Percentiles rank a stretch among this genome's conserved stretches.
Conservation (phyloP, 805 yeast genomes). For the Hanseniaspora mollemarum region DNA sequence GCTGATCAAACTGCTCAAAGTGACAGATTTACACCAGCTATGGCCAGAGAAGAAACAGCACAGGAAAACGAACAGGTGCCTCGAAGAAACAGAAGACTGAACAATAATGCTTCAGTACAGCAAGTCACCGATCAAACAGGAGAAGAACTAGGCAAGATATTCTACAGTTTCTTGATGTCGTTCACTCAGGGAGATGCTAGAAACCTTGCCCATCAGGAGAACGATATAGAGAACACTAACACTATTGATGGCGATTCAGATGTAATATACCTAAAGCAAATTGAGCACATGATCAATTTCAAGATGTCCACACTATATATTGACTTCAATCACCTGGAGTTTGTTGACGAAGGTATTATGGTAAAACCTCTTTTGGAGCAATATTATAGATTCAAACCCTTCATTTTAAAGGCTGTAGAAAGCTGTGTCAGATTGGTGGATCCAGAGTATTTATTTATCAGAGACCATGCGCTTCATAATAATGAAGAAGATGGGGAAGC, state of each 20-base stretch:
- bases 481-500: slow-evolving; percentile 21
- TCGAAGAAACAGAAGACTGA: slow-evolving; percentile 34
- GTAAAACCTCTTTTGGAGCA: slow-evolving; percentile 85
- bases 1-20: not conserved
- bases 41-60: slow-evolving; percentile 3
- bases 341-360: slow-evolving; percentile 71
- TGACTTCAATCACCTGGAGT: slow-evolving; percentile 67
- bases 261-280: slow-evolving; percentile 60
- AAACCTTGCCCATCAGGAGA: slow-evolving; percentile 22
- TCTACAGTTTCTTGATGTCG: slow-evolving; percentile 70
- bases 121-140: slow-evolving; percentile 86
- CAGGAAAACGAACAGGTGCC: slow-evolving; percentile 20
- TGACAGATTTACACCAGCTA: slow-evolving; percentile 1
- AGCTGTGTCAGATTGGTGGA: slow-evolving; percentile 61
- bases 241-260: slow-evolving; percentile 31
- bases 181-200: slow-evolving; percentile 32
- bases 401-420: slow-evolving; percentile 60
- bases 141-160: slow-evolving; percentile 83
- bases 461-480: slow-evolving; percentile 25
- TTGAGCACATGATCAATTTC: slow-evolving; percentile 65
- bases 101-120: slow-evolving; percentile 52
- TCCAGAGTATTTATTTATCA: slow-evolving; percentile 34
- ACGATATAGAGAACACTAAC: slow-evolving; percentile 19
- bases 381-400: slow-evolving; percentile 85
- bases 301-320: slow-evolving; percentile 71